Conservation (phyloP, 2,329 filamentous ascomycete species). For the Fusarium ambrosium region DNA sequence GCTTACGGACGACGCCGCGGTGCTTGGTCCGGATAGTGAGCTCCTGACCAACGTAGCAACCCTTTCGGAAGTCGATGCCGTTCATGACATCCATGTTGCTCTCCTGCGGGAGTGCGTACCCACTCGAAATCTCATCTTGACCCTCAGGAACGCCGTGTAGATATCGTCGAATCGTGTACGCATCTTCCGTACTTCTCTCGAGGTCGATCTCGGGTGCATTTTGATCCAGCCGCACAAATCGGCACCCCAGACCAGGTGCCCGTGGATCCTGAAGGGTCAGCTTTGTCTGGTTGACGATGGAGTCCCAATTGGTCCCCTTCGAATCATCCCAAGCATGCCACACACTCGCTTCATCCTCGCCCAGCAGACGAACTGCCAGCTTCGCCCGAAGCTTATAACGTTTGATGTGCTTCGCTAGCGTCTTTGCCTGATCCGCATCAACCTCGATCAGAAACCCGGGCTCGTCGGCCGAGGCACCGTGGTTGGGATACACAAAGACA, state of each 20-base stretch:
- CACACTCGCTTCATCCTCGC: slow-evolving; percentile 73
- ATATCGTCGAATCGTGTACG: slow-evolving; percentile 83
- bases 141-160: slow-evolving; percentile 88
- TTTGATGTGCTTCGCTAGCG: slow-evolving; percentile 79
- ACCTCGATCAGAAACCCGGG: slow-evolving; percentile 80
- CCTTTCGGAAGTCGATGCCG: slow-evolving; percentile 93
- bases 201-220: slow-evolving; percentile 57
- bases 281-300: slow-evolving; percentile 34
- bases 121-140: slow-evolving; percentile 79
- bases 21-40: slow-evolving; percentile 96
- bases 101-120: slow-evolving; percentile 85
- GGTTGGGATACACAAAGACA: slow-evolving; percentile 85
- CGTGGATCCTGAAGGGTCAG: slow-evolving; percentile 65
- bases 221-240: slow-evolving; percentile 56
- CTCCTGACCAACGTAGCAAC: slow-evolving; percentile 97
- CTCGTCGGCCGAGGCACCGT: slow-evolving; percentile 46
- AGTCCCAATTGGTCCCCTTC: slow-evolving; percentile 36
- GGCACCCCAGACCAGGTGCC: slow-evolving; percentile 68
- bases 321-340: slow-evolving; percentile 82
- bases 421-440: slow-evolving; percentile 74
- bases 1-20: slow-evolving; percentile 91
- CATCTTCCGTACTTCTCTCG: slow-evolving; percentile 63
- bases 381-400: slow-evolving; percentile 89
- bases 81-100: slow-evolving; percentile 88
- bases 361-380: slow-evolving; percentile 76